Conservation (phyloP, 2,329 filamentous ascomycete species). For the Neofusicoccum ribis region DNA sequence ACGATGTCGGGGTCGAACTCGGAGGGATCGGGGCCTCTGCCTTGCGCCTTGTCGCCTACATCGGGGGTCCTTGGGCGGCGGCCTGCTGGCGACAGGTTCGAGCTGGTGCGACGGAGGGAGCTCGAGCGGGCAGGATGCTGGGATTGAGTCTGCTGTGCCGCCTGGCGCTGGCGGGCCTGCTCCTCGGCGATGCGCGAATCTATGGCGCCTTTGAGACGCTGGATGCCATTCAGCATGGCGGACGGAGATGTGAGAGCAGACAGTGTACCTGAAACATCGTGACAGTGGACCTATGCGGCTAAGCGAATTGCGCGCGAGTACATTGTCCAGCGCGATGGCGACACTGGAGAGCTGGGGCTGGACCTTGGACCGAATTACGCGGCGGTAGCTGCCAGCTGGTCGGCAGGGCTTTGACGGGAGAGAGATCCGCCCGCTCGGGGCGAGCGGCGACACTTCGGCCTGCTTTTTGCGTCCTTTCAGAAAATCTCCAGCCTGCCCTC, state of each 20-base stretch:
- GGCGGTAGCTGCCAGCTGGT: conserved; percentile 7
- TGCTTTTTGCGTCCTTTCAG: background rate
- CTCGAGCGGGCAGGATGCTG: conserved; percentile 46
- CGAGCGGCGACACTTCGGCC: background rate
- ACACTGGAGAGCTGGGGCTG: conserved; percentile 22
- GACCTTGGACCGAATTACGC: conserved; percentile 3
- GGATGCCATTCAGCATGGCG: conserved; percentile 4
- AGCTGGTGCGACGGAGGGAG: conserved; percentile 49
- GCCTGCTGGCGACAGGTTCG: conserved; percentile 43
- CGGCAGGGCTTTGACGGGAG: conserved; percentile 6
- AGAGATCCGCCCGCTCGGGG: background rate
- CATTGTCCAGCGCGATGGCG: conserved; percentile 3
- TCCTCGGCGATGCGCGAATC: conserved; percentile 89
- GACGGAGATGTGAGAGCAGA: background rate
- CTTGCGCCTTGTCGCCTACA: conserved; percentile 39
- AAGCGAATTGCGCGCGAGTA: conserved; percentile 13
- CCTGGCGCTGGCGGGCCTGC: conserved; percentile 71
- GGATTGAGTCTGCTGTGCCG: conserved; percentile 46
- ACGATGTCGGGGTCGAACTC: conserved; percentile 86
- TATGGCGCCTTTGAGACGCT: conserved; percentile 83
- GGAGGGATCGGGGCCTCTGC: conserved; percentile 73
- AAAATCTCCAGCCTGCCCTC: conserved; percentile 12
- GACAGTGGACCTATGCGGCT: conserved; percentile 15
- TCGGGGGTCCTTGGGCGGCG: conserved; percentile 36
- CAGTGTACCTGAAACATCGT: conserved; percentile 38